Percentiles rank a stretch among this genome's conserved stretches.
Evolutionary conservation across 495 filamentous ascomycete species (phyloP).

Genomic region (Podospora sp.): DNA sequence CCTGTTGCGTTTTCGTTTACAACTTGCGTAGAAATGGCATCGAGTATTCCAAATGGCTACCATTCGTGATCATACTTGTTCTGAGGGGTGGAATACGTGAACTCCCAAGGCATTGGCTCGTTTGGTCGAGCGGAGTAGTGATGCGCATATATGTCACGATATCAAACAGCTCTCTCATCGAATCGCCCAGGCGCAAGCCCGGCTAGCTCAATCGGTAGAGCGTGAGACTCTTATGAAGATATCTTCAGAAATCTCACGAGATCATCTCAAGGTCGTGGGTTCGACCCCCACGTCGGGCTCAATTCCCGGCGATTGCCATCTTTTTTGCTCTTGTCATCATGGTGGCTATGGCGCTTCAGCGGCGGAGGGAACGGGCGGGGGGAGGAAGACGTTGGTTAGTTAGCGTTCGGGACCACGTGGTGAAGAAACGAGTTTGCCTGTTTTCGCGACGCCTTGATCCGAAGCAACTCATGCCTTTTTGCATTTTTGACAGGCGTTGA

Average conservation of each 20-base stretch:
- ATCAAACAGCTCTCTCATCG: background rate
- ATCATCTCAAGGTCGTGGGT: conserved; percentile 36
- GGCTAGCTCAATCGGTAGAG: conserved; percentile 84
- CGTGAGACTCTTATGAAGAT: conserved; percentile 70
- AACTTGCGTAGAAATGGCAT: too few relatives aligned
- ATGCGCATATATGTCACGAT: background rate
- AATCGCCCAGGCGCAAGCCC: conserved; percentile 23
- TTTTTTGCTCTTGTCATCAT: conserved; percentile 9
- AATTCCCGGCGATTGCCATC: conserved; percentile 29
- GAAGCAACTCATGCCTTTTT: too few relatives aligned
- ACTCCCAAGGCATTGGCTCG: too few relatives aligned
- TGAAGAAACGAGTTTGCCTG: too few relatives aligned
- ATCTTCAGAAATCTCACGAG: background rate
- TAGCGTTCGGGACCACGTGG: too few relatives aligned
- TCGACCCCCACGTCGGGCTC: conserved; percentile 37
- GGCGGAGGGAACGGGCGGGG: background rate
- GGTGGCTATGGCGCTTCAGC: background rate
- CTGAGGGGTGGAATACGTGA: too few relatives aligned
- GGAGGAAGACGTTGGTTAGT: background rate
- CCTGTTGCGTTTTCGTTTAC: too few relatives aligned
- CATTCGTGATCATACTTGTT: too few relatives aligned
- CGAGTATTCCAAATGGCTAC: too few relatives aligned
- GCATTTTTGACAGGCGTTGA: too few relatives aligned
- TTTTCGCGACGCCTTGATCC: too few relatives aligned
- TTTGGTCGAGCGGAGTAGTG: too few relatives aligned